These are phyloP conservation scores for Diplodia scrobiculata DNA, from an alignment of 2,329 filamentous ascomycete genomes.

Conservation along the genomic window DNA sequence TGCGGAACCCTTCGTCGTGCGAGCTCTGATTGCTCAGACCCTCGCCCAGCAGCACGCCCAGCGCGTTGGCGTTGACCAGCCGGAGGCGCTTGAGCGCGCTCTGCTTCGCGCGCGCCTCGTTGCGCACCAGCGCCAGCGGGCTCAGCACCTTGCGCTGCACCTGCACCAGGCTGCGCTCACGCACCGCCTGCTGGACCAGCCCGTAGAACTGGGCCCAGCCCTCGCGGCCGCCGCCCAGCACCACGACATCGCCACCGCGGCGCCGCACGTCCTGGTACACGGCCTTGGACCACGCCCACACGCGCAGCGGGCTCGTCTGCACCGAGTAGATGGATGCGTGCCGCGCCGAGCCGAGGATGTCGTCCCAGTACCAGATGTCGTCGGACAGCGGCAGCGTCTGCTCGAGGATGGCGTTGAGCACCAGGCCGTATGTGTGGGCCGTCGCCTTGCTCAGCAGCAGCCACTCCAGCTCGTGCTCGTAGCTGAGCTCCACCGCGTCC, in stretches of 20 bases:
- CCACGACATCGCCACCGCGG: constrained; percentile 38
- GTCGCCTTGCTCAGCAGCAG: constrained; percentile 86
- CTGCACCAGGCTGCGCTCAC: constrained; percentile 69
- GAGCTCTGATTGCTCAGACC: constrained; percentile 66
- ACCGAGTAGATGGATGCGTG: constrained; percentile 81
- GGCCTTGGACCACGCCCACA: constrained; percentile 72
- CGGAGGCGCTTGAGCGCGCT: constrained; percentile 70
- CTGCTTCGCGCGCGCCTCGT: constrained; percentile 75
- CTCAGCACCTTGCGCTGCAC: constrained; percentile 73
- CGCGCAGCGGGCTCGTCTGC: constrained; percentile 76
- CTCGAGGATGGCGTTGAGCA: constrained; percentile 75
- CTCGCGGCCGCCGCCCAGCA: constrained; percentile 37
- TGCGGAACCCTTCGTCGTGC: constrained; percentile 59
- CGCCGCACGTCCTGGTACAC: constrained; percentile 65
- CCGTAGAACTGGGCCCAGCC: constrained; percentile 70
- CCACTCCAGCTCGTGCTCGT: constrained; percentile 85
- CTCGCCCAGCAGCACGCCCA: constrained; percentile 86
- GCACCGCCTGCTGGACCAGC: constrained; percentile 74
- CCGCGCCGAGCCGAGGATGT: constrained; percentile 74
- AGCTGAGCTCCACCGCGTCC: constrained; percentile 37
- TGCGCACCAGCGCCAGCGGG: constrained; percentile 73
- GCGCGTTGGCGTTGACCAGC: constrained; percentile 78
- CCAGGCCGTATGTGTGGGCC: constrained; percentile 81
- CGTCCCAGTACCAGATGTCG: constrained; percentile 95
- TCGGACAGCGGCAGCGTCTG: constrained; percentile 81